Evolutionary conservation across 257 asterid species (phyloP).

Genomic region (Solanum paucissectum): DNA sequence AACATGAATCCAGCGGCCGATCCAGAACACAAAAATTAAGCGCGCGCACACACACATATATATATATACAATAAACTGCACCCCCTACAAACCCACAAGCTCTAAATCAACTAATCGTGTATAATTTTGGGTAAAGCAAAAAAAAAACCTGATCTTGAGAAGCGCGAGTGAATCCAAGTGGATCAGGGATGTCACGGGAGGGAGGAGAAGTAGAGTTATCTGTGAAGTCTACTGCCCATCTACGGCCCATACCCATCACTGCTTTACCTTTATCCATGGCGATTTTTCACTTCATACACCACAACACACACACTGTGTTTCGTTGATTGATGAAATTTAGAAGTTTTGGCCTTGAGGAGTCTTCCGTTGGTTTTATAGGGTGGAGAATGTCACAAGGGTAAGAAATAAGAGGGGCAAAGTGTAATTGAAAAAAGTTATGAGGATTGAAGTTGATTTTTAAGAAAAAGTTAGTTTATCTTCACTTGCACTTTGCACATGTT

Average conservation of each 20-base stretch:
- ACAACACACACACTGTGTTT: not conserved
- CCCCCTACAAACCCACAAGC: not conserved
- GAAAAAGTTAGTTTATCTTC: too few relatives aligned
- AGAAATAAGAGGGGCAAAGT: not conserved
- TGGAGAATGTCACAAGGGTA: not conserved
- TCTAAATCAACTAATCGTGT: not conserved
- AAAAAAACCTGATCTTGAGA: conserved; percentile 73
- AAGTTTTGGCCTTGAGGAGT: not conserved
- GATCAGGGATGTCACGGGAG: conserved; percentile 76
- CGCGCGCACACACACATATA: too few relatives aligned
- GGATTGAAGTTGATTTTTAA: not conserved
- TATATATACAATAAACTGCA: not conserved
- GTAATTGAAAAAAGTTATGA: not conserved
- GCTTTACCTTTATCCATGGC: conserved; percentile 77
- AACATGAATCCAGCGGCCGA: not conserved
- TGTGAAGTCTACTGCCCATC: conserved; percentile 85
- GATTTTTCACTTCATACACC: not conserved
- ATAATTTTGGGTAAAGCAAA: not conserved
- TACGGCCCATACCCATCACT: conserved; percentile 64
- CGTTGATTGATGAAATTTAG: not conserved
- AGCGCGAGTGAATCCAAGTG: conserved; percentile 76
- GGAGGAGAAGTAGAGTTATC: conserved; percentile 71
- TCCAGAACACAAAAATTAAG: not conserved
- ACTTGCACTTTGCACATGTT: too few relatives aligned
- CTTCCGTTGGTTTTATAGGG: not conserved